Percentiles rank a stretch among this genome's conserved stretches.
Conservation (phyloP, 2,329 filamentous ascomycete genomes). For the Penicillium nordicum region DNA sequence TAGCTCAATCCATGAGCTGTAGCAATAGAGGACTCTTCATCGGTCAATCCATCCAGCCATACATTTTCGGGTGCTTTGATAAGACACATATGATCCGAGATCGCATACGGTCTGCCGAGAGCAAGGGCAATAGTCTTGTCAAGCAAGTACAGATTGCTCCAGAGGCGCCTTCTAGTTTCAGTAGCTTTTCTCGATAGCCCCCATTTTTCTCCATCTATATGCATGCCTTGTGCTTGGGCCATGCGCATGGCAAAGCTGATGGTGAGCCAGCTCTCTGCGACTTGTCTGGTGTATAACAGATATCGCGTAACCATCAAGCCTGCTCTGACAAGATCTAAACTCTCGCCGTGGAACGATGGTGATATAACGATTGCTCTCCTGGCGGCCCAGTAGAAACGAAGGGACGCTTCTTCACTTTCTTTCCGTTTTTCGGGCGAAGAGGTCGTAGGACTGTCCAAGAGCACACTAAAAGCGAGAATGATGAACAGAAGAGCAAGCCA, state of each 20-base stretch:
- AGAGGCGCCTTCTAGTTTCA: conserved; percentile 40
- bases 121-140: conserved; percentile 43
- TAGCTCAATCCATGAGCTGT: conserved; percentile 26
- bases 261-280: conserved; percentile 43
- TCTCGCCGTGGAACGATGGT: conserved; percentile 44
- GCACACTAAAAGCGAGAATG: conserved; percentile 40
- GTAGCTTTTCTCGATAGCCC: conserved; percentile 36
- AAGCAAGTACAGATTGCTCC: conserved; percentile 41
- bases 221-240: conserved; percentile 45
- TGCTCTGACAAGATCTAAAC: conserved; percentile 41
- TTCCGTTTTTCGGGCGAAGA: conserved; percentile 35
- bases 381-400: conserved; percentile 44
- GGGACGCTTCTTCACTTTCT: conserved; percentile 38
- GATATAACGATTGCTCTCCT: conserved; percentile 42
- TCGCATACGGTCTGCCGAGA: conserved; percentile 41
- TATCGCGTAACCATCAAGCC: conserved; percentile 41
- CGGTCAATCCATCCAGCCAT: conserved; percentile 37
- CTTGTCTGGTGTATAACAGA: conserved; percentile 39
- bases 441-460: conserved; percentile 35
- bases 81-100: conserved; percentile 40
- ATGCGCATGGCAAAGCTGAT: conserved; percentile 44
- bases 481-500: conserved; percentile 45
- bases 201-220: conserved; percentile 44
- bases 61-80: conserved; percentile 39
- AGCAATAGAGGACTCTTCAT: conserved; percentile 28